Percentiles rank a stretch among this genome's conserved stretches.
Conservation (phyloP, 129 eudicot species). For the Escallonia herrerae region DNA sequence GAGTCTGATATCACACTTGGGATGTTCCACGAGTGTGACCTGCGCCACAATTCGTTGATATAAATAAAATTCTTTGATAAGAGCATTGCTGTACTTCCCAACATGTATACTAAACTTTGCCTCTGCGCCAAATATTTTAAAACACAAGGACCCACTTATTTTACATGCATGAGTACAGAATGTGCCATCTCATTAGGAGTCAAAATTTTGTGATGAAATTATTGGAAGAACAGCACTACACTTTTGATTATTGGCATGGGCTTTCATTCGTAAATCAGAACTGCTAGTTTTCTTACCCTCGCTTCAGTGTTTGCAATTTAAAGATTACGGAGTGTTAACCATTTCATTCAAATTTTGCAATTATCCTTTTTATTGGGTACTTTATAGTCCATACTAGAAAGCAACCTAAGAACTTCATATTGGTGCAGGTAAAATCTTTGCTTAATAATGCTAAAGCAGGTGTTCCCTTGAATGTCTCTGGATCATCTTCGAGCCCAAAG, state of each 20-base stretch:
- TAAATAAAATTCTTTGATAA: no score
- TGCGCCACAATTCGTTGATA: no score
- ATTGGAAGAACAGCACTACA: not conserved
- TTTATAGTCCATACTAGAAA: not conserved
- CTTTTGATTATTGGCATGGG: not conserved
- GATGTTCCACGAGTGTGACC: no score
- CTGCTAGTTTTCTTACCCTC: not conserved
- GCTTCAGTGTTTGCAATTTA: not conserved
- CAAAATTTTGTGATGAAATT: no score
- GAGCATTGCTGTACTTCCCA: no score
- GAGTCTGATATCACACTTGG: no score
- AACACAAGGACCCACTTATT: no score
- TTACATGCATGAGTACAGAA: no score
- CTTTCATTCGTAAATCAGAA: not conserved
- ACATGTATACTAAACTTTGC: no score
- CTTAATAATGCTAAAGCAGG: slow-evolving; percentile 76
- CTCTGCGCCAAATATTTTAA: no score
- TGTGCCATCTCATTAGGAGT: no score
- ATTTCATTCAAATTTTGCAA: not conserved
- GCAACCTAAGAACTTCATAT: slow-evolving; percentile 9
- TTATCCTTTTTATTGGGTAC: slow-evolving; percentile 1
- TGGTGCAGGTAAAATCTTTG: slow-evolving; percentile 65
- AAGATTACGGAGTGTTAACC: not conserved
- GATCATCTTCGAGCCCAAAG: slow-evolving; percentile 58
- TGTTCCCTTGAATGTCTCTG: slow-evolving; percentile 50